These are phyloP conservation scores for Crithidia sp. DNA, from an alignment of 208 protist species.

Conservation along the genomic window DNA sequence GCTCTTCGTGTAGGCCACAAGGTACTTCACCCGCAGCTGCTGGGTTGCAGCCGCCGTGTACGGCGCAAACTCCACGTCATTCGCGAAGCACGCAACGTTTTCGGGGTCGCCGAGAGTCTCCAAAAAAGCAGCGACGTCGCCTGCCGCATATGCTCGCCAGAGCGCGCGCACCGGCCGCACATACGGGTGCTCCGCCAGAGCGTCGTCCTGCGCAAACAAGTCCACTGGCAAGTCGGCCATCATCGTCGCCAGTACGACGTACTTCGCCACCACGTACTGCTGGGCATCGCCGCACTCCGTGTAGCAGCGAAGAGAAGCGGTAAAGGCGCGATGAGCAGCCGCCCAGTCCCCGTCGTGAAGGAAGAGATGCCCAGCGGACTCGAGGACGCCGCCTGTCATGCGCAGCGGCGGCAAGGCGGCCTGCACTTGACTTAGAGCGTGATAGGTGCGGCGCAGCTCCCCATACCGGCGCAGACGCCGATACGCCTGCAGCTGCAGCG, in stretches of 20 bases:
- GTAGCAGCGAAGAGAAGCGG: conserved; percentile 92
- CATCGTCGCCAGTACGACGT: conserved; percentile 92
- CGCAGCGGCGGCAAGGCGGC: conserved; percentile 89
- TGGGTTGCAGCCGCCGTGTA: conserved; percentile 93
- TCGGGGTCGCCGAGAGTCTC: conserved; percentile 71
- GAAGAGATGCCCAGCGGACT: conserved; percentile 91
- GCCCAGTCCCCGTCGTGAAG: conserved; percentile 89
- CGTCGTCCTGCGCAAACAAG: conserved; percentile 33
- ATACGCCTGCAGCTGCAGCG: conserved; percentile 27
- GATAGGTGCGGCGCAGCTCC: conserved; percentile 52
- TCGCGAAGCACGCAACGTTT: conserved; percentile 58
- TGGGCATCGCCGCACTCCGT: conserved; percentile 95
- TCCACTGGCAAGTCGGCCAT: conserved; percentile 58
- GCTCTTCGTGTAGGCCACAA: conserved; percentile 85
- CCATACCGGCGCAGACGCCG: conserved; percentile 26
- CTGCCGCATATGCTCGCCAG: conserved; percentile 42
- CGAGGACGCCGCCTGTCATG: conserved; percentile 92
- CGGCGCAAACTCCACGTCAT: conserved; percentile 89
- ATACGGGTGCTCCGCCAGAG: conserved; percentile 45
- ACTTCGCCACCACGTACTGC: conserved; percentile 83
- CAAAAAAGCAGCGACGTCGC: conserved; percentile 87
- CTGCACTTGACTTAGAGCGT: conserved; percentile 22
- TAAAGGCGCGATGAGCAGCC: conserved; percentile 94
- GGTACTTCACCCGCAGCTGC: conserved; percentile 91
- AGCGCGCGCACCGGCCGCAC: conserved; percentile 31